These are phyloP conservation scores for Leccinum insolens DNA, from an alignment of 1,284 basidiomycete genomes.

Conservation along the genomic window DNA sequence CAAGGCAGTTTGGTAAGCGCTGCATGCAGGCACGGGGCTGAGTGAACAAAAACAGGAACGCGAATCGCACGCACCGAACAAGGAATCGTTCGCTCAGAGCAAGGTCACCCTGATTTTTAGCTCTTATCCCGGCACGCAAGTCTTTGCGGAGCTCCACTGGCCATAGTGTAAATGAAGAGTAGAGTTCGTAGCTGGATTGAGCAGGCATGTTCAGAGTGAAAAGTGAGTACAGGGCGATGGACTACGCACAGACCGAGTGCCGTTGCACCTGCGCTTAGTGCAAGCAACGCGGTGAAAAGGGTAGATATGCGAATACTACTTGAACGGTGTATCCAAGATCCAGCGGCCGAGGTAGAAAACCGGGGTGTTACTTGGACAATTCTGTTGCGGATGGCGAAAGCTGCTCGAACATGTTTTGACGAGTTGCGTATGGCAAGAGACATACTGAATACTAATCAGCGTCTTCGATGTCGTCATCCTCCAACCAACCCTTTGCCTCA, in stretches of 20 bases:
- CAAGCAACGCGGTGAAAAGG: slow-evolving; percentile 51
- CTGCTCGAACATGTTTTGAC: neutral
- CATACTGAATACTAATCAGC: slow-evolving; percentile 17
- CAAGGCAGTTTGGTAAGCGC: slow-evolving; percentile 64
- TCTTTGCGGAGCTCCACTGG: slow-evolving; percentile 64
- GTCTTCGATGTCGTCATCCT: slow-evolving; percentile 73
- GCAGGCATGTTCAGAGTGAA: slow-evolving; percentile 4
- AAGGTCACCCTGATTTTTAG: slow-evolving; percentile 63
- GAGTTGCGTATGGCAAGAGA: slow-evolving; percentile 3
- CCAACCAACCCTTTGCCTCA: slow-evolving; percentile 55
- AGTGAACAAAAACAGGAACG: neutral
- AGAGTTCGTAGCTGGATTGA: slow-evolving; percentile 60
- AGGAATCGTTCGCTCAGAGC: slow-evolving; percentile 51
- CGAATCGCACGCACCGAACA: slow-evolving; percentile 46
- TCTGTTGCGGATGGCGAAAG: neutral
- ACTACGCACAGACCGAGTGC: slow-evolving; percentile 58
- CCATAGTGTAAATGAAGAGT: slow-evolving; percentile 58
- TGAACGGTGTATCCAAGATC: slow-evolving; percentile 19
- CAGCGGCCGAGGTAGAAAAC: slow-evolving; percentile 8
- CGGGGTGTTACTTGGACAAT: slow-evolving; percentile 9
- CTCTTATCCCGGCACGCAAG: slow-evolving; percentile 65
- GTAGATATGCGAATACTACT: slow-evolving; percentile 39
- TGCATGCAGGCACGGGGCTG: slow-evolving; percentile 33
- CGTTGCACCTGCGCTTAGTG: slow-evolving; percentile 50
- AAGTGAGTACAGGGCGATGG: slow-evolving; percentile 10